Conservation (phyloP, 169 alveolate genomes). For the Plasmodium inui region DNA sequence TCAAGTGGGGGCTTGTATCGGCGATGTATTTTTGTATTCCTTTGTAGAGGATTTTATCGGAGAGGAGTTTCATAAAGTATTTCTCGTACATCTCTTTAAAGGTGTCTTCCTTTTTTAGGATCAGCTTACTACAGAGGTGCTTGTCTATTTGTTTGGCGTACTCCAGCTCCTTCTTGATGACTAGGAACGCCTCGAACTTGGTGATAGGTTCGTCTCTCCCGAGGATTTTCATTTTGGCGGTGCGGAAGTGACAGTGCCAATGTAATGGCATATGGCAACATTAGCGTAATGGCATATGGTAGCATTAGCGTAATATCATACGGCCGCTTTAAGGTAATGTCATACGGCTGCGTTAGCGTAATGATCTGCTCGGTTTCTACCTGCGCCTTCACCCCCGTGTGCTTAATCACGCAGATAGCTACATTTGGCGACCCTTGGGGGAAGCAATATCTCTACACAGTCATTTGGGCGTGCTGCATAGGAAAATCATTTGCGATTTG, state of each 20-base stretch:
- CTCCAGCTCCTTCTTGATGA: slow-evolving; percentile 68
- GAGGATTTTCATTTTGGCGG: slow-evolving; percentile 50
- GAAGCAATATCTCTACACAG: neutral
- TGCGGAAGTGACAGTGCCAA: neutral
- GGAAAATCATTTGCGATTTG: neutral
- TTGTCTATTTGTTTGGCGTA: slow-evolving; percentile 51
- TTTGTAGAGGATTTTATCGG: slow-evolving; percentile 63
- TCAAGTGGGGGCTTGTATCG: slow-evolving; percentile 56
- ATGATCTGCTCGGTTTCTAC: neutral
- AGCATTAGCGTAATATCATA: neutral
- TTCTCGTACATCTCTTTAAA: slow-evolving; percentile 55
- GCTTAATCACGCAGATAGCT: neutral
- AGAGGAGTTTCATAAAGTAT: slow-evolving; percentile 39
- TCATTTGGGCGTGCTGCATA: neutral
- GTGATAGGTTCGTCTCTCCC: slow-evolving; percentile 69
- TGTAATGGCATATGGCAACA: neutral
- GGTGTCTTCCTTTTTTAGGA: slow-evolving; percentile 5
- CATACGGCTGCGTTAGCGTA: neutral
- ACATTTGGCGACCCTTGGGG: neutral
- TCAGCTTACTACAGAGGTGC: slow-evolving; percentile 41
- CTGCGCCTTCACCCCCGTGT: neutral
- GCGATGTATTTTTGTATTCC: slow-evolving; percentile 52
- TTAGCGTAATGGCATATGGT: neutral
- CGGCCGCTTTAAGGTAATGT: neutral
- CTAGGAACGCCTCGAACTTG: slow-evolving; percentile 60